Percentiles rank a stretch among this genome's conserved stretches.
Evolutionary conservation across 371 early-diverging fungal genomes (phyloP).

Genomic region (Neoconidiobolus thromboides): DNA sequence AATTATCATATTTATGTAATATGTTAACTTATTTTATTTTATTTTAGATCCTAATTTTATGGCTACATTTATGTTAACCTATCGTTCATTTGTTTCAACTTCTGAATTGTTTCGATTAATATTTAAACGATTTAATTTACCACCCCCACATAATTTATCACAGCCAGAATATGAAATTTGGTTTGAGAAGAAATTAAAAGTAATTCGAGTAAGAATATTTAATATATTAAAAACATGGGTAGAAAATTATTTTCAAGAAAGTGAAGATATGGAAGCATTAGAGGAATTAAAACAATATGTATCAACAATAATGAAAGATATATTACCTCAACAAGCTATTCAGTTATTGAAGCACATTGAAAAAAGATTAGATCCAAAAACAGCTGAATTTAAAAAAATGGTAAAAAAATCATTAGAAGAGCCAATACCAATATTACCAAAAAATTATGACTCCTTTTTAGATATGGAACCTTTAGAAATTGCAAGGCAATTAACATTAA

Average conservation of each 20-base stretch:
- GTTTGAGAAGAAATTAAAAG: constrained; percentile 66
- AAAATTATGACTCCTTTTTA: constrained; percentile 24
- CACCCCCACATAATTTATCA: constrained; percentile 44
- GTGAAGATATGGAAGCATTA: constrained; percentile 46
- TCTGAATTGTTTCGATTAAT: constrained; percentile 48
- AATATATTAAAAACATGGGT: constrained; percentile 83
- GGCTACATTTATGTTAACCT: constrained; percentile 69
- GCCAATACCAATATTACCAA: constrained; percentile 45
- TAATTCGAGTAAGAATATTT: constrained; percentile 70
- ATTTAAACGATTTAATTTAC: constrained; percentile 46
- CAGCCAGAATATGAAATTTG: constrained; percentile 49
- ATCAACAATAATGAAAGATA: constrained; percentile 14
- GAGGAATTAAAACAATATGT: constrained; percentile 16
- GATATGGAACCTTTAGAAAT: constrained; percentile 7
- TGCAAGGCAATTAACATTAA: constrained; percentile 7
- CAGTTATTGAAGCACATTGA: constrained; percentile 48
- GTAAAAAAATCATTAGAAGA: constrained; percentile 32
- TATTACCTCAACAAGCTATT: constrained; percentile 43
- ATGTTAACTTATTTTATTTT: not conserved
- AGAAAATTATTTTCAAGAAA: constrained; percentile 63
- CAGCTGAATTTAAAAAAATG: constrained; percentile 27
- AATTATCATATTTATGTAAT: not conserved
- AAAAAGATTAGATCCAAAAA: constrained; percentile 18
- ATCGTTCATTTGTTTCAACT: constrained; percentile 64
- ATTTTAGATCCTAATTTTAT: constrained; percentile 54